A percentile compares a stretch with the other conserved stretches of the same genome.
phyloP scores from a whole-genome alignment of 2,329 filamentous ascomycete species.

The Westerdykella ornata region DNA sequence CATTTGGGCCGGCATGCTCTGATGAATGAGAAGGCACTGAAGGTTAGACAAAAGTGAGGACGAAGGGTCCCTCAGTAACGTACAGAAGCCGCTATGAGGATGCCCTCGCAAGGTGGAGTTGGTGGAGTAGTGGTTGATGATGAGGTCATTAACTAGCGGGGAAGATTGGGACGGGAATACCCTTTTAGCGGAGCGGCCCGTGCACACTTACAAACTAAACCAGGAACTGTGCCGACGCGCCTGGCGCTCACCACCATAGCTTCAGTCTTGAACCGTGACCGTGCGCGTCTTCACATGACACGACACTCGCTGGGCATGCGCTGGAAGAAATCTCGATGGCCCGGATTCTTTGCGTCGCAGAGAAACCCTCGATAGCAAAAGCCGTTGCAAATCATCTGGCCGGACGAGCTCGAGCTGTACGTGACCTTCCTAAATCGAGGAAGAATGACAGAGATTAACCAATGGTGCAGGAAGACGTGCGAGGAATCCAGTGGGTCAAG shows the following conservation, averaged over 20 bases:
- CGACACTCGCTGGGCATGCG: not conserved
- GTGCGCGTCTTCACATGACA: constrained; percentile 37
- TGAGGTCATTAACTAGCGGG: constrained; percentile 13
- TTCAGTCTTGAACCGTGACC: constrained; percentile 8
- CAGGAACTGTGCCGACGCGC: constrained; percentile 12
- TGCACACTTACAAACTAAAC: no score
- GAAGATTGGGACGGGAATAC: not conserved
- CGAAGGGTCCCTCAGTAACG: no score
- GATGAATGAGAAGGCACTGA: constrained; percentile 1
- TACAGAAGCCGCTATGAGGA: no score
- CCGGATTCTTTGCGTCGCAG: constrained; percentile 68
- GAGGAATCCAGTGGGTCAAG: constrained; percentile 70
- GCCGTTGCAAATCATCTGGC: constrained; percentile 85
- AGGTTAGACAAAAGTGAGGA: not conserved
- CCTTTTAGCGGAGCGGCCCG: no score
- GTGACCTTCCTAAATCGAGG: constrained; percentile 7
- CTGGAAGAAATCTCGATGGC: constrained; percentile 22
- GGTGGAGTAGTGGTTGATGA: constrained; percentile 17
- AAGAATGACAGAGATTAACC: not conserved
- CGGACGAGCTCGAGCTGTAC: constrained; percentile 66
- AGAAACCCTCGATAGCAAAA: constrained; percentile 93
- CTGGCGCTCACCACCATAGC: constrained; percentile 1
- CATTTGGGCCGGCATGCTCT: constrained; percentile 40
- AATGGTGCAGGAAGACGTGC: constrained; percentile 55
- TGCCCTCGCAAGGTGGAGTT: no score